Base-by-base conservation (phyloP, 2,329 filamentous ascomycete genomes). In the Pseudogymnoascus sp. region DNA sequence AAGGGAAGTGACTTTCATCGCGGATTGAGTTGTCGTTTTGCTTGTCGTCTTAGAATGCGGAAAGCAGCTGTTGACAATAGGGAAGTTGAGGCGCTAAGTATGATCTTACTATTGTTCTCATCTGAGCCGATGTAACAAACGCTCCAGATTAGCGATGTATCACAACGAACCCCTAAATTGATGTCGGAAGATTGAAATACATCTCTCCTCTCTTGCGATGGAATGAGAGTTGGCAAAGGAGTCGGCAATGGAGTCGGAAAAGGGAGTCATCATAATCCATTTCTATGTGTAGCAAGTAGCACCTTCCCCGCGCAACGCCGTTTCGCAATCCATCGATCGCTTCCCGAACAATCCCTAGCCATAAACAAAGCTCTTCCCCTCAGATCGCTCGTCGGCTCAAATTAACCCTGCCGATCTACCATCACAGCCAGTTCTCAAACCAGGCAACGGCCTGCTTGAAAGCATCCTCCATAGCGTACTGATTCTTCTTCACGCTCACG, bases 401-500 rank as follows among this genome's bases (percentile, higher is more conserved):
- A 9, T 18, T 5, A 18, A 30, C 18, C n/a, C 7, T 18, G 26
- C 1, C 13, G 13, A 10, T 9, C 5, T 52, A 26, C 41, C 6
- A 30, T 52, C 45, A 57, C 55, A 57, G 8, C 70, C 80, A 77
- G 71, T 84, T 76, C 65, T 88, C 79, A 66, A 95, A 91, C 90
- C 90, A 95, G 57, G 77, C 71, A 58, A 91, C 77, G 33, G 89
- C 89, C 77, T 94, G 89, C 64, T 79, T 68, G 70, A 94, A 94
- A 4, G 90, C 89, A 73, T 87, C 83, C 74, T 95, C 88, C 79
- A 90, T 92, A 35, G 88, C 85, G 67, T 81, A 92, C 71, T 80
- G 83, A 67, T 81, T 71, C 48, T 75, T 64, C 71, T 79, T 79
- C 63, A 84, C 78, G 62, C 68, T 78, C 34, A 80, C 61, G 69